Conservation (phyloP, 805 yeast species). For the Cyberlindnera bimundalis region DNA sequence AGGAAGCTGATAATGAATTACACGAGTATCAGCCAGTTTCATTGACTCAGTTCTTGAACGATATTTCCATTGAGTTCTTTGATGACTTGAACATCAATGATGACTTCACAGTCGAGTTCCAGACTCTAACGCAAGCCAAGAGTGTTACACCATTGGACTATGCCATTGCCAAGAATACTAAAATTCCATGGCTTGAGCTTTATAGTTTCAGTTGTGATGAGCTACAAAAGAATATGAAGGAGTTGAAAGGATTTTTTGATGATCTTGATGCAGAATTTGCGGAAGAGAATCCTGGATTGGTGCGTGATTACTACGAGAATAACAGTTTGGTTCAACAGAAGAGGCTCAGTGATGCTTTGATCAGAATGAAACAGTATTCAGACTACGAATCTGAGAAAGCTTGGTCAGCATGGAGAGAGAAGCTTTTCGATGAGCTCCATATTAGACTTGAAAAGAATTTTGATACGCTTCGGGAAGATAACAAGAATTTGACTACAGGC, state of each 20-base stretch:
- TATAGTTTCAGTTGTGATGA: constrained; percentile 29
- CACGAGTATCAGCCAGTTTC: constrained; percentile 25
- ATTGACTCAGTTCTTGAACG: constrained; percentile 23
- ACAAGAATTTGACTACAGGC: neutral
- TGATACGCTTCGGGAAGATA: constrained; percentile 14
- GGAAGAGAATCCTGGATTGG: constrained; percentile 27
- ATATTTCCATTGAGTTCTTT: constrained; percentile 27
- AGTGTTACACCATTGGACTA: constrained; percentile 15
- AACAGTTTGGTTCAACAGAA: constrained; percentile 20
- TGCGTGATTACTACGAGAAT: constrained; percentile 25
- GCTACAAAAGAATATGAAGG: constrained; percentile 26
- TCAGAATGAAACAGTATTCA: constrained; percentile 26
- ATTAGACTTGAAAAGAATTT: constrained; percentile 18
- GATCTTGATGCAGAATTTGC: constrained; percentile 24
- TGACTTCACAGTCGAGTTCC: constrained; percentile 20
- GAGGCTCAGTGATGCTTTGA: constrained; percentile 25
- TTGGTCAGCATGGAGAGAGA: constrained; percentile 27
- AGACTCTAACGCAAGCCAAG: constrained; percentile 5
- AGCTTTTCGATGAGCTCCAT: constrained; percentile 24
- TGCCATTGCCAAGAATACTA: constrained; percentile 21
- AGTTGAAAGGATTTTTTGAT: constrained; percentile 23
- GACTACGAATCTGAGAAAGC: constrained; percentile 26
- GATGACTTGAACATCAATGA: constrained; percentile 27
- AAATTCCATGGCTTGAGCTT: constrained; percentile 28
- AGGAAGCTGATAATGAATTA: constrained; percentile 3